Conservation (phyloP, 345 rosid species). For the Mercurialis annua region DNA sequence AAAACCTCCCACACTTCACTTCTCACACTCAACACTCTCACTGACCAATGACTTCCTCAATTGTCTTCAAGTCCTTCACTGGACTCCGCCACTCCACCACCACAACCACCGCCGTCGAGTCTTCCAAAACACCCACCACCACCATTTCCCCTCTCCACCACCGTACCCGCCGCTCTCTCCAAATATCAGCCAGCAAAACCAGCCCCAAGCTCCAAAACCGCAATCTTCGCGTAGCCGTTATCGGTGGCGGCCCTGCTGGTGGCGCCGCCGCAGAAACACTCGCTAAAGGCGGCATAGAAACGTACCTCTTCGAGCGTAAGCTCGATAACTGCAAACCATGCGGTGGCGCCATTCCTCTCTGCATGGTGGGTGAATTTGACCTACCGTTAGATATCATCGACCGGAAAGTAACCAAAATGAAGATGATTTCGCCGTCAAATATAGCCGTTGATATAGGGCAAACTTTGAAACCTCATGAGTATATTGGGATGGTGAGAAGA, state of each 20-base stretch:
- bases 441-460: constrained; percentile 90
- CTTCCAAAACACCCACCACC: constrained; percentile 22
- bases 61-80: constrained; percentile 67
- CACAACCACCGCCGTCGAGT: constrained; percentile 33
- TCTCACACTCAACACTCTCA: no score
- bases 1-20: neutral
- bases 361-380: constrained; percentile 97
- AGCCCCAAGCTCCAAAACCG: constrained; percentile 65
- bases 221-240: constrained; percentile 80
- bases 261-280: constrained; percentile 80
- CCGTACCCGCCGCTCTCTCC: constrained; percentile 10
- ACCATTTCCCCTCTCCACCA: constrained; percentile 11
- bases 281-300: constrained; percentile 84
- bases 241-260: constrained; percentile 92
- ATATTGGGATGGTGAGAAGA: constrained; percentile 94
- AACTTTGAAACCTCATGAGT: constrained; percentile 92
- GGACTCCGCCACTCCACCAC: constrained; percentile 64
- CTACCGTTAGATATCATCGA: constrained; percentile 89
- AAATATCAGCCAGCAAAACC: constrained; percentile 45
- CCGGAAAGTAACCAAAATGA: constrained; percentile 84
- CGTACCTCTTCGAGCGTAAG: constrained; percentile 78
- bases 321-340: constrained; percentile 94
- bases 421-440: constrained; percentile 96
- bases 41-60: constrained; percentile 54
- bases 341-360: constrained; percentile 90